Evolutionary conservation across 2,329 filamentous ascomycete genomes (phyloP).

Genomic region (Bipolaris bicolor): DNA sequence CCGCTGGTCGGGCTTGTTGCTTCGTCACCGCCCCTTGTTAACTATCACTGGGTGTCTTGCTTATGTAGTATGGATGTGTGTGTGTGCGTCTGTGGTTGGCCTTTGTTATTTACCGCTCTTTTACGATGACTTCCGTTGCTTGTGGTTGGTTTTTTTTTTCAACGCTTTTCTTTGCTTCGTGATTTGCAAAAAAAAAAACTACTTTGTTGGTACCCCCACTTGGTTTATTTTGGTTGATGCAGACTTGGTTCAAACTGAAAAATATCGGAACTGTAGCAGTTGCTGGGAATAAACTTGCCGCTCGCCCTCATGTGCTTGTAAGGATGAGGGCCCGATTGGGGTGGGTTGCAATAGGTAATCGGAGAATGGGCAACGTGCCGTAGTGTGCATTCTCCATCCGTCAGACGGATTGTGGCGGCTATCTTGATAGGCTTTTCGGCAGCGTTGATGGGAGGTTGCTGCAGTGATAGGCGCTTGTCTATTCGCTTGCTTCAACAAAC

Average conservation of each 20-base stretch:
- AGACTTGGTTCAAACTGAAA: background rate
- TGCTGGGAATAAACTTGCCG: no score
- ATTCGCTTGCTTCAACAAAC: constrained; percentile 9
- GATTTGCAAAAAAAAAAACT: background rate
- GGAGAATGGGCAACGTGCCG: background rate
- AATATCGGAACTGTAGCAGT: background rate
- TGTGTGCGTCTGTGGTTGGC: background rate
- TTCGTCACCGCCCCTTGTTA: background rate
- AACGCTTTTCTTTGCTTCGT: no score
- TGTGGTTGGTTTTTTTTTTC: background rate
- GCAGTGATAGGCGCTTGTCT: constrained; percentile 15
- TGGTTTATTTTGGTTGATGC: background rate
- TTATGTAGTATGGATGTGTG: background rate
- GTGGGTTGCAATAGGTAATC: background rate
- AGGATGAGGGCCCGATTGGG: background rate
- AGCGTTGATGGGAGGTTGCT: constrained; percentile 7
- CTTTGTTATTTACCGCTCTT: constrained; percentile 6
- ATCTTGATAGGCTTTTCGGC: constrained; percentile 8
- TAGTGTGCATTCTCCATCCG: background rate
- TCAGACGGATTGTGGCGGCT: constrained; percentile 10
- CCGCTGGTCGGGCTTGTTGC: constrained; percentile 22
- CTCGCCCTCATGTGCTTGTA: background rate
- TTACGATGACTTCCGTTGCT: background rate
- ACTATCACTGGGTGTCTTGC: constrained; percentile 1
- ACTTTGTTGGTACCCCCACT: background rate